phyloP scores from a whole-genome alignment of 2,329 filamentous ascomycete genomes.

The Pseudogymnoascus sp. region DNA sequence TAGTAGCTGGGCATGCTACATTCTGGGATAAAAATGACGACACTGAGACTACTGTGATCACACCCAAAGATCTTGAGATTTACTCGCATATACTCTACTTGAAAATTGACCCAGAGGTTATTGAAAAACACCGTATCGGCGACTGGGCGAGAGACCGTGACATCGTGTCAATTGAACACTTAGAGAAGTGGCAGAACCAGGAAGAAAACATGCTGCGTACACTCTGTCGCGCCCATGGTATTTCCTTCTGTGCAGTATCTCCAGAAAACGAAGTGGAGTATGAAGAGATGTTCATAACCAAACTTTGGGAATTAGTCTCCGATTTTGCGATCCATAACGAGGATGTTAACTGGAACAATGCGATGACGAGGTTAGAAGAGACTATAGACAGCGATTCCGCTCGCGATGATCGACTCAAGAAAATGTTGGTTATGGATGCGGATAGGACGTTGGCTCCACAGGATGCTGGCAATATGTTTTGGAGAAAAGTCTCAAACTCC shows the following conservation, averaged over 20 bases:
- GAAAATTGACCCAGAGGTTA: constrained; percentile 30
- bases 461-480: constrained; percentile 47
- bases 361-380: constrained; percentile 13
- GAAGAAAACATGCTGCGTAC: constrained; percentile 38
- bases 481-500: constrained; percentile 27
- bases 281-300: constrained; percentile 26
- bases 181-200: constrained; percentile 38
- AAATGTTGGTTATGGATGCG: constrained; percentile 48
- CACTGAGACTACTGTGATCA: constrained; percentile 32
- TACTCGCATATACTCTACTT: constrained; percentile 56
- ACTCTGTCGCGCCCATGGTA: constrained; percentile 38
- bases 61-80: constrained; percentile 35
- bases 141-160: constrained; percentile 35
- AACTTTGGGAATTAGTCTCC: neutral
- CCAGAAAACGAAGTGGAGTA: constrained; percentile 11
- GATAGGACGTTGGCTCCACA: constrained; percentile 46
- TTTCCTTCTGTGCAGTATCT: constrained; percentile 38
- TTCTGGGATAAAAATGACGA: constrained; percentile 41
- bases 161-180: constrained; percentile 28
- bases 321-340: constrained; percentile 36
- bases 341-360: constrained; percentile 29
- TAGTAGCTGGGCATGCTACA: constrained; percentile 50
- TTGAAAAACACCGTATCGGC: constrained; percentile 32
- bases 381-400: constrained; percentile 10
- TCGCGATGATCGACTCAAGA: constrained; percentile 28